phyloP scores from a whole-genome alignment of 2,329 filamentous ascomycete genomes.

The Epichloe festucae region DNA sequence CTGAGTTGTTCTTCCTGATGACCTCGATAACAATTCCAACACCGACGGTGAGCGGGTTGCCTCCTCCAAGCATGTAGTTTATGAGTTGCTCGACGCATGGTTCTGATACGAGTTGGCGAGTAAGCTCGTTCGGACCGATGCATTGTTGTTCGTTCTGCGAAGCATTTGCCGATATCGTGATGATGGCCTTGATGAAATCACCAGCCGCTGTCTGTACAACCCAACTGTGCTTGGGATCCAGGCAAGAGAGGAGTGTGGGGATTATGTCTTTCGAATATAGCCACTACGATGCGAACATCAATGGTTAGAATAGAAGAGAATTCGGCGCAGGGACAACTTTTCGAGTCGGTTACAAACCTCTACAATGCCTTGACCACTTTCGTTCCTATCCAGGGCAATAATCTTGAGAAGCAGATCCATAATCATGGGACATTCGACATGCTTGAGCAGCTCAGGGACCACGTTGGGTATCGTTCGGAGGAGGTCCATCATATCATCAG shows the following conservation, averaged over 20 bases:
- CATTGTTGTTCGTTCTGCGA: constrained; percentile 98
- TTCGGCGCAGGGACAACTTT: neutral
- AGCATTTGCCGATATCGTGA: constrained; percentile 95
- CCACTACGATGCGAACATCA: constrained; percentile 46
- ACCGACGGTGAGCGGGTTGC: constrained; percentile 88
- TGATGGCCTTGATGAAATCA: constrained; percentile 96
- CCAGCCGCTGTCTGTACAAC: constrained; percentile 93
- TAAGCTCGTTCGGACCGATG: constrained; percentile 94
- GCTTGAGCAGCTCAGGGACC: constrained; percentile 72
- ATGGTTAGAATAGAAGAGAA: neutral
- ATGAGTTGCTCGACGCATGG: constrained; percentile 77
- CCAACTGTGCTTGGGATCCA: constrained; percentile 72
- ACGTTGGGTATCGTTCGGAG: constrained; percentile 74
- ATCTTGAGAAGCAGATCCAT: constrained; percentile 97
- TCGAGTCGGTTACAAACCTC: constrained; percentile 47
- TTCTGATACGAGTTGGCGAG: constrained; percentile 82
- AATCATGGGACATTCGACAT: constrained; percentile 94
- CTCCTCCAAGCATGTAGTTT: constrained; percentile 79
- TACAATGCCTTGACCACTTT: constrained; percentile 83
- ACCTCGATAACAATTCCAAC: constrained; percentile 98
- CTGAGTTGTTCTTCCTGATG: constrained; percentile 97
- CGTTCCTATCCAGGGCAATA: constrained; percentile 85
- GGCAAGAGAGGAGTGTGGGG: constrained; percentile 71
- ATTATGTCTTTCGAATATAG: constrained; percentile 81
- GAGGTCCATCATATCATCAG: constrained; percentile 87